Percentiles rank a stretch among this genome's conserved stretches.
Evolutionary conservation across 2,329 filamentous ascomycete genomes (phyloP).

Genomic region (Thelonectria blattea): DNA sequence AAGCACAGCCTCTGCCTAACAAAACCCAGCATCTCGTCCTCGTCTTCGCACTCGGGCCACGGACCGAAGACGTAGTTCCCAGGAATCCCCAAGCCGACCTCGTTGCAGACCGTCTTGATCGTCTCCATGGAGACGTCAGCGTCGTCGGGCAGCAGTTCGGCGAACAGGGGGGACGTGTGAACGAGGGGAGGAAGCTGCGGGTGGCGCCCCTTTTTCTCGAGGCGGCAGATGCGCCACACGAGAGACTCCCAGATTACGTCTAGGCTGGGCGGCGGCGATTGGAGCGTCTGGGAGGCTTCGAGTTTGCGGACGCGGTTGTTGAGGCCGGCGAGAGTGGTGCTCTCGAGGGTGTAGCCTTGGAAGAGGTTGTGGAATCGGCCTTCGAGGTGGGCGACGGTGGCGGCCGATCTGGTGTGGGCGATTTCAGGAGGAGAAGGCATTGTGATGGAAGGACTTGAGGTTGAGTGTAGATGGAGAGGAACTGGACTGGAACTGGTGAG

Average conservation of each 20-base stretch:
- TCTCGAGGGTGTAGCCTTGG: neutral
- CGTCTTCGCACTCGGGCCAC: neutral
- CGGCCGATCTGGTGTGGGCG: neutral
- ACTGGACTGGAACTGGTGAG: no score
- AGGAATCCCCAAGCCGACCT: neutral
- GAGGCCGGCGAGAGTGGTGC: neutral
- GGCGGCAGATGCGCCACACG: slow-evolving; percentile 2
- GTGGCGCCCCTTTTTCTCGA: neutral
- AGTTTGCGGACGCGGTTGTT: slow-evolving; percentile 1
- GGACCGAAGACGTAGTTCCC: neutral
- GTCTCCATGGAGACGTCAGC: neutral
- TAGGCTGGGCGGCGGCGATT: neutral
- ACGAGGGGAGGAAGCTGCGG: neutral
- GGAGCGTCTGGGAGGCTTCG: neutral
- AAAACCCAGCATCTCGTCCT: slow-evolving; percentile 5
- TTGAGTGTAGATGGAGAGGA: neutral
- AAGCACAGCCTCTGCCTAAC: slow-evolving; percentile 5
- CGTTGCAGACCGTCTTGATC: neutral
- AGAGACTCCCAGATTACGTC: slow-evolving; percentile 6
- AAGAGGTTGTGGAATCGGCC: neutral
- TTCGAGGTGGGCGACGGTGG: neutral
- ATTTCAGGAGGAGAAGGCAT: neutral
- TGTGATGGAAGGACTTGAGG: neutral
- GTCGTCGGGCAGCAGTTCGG: neutral
- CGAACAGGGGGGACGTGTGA: neutral